These are phyloP conservation scores for Lachnellula suecica DNA, from an alignment of 2,329 filamentous ascomycete genomes.

Conservation along the genomic window DNA sequence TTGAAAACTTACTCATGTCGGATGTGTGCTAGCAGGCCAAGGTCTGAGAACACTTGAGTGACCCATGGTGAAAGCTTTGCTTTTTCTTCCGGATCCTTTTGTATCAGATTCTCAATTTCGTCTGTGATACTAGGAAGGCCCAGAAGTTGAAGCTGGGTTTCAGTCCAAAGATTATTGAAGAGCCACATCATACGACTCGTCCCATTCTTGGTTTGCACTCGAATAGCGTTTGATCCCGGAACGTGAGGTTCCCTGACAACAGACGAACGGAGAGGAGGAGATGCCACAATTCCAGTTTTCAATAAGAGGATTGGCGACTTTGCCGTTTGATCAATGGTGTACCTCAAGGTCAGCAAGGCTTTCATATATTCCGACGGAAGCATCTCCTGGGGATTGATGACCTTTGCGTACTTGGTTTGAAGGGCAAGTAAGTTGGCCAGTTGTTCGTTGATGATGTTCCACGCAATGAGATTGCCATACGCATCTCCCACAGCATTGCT, in stretches of 20 bases:
- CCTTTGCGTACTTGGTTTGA: slow-evolving; percentile 32
- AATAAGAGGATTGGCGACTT: slow-evolving; percentile 32
- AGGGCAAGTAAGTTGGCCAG: slow-evolving; percentile 28
- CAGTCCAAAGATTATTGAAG: slow-evolving; percentile 12
- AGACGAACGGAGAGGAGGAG: slow-evolving; percentile 40
- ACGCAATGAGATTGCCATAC: slow-evolving; percentile 20
- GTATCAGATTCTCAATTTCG: slow-evolving; percentile 14
- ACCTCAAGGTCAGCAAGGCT: slow-evolving; percentile 40
- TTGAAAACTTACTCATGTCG: slow-evolving; percentile 15
- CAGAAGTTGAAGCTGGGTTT: slow-evolving; percentile 2
- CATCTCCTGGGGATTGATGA: slow-evolving; percentile 32
- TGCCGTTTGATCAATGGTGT: slow-evolving; percentile 35
- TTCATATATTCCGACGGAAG: slow-evolving; percentile 40
- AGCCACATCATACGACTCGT: slow-evolving; percentile 8
- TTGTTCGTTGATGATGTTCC: slow-evolving; percentile 20
- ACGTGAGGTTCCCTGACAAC: slow-evolving; percentile 33
- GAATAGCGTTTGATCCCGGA: slow-evolving; percentile 22
- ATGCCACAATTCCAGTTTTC: slow-evolving; percentile 31
- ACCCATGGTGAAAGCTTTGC: slow-evolving; percentile 19
- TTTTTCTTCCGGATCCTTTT: slow-evolving; percentile 18
- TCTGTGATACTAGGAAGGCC: slow-evolving; percentile 19
- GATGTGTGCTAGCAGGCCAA: slow-evolving; percentile 16
- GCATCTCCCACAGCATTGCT: slow-evolving; percentile 33
- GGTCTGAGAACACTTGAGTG: slow-evolving; percentile 10
- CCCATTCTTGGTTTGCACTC: slow-evolving; percentile 3